Evolutionary conservation across 441 rosid genomes (phyloP), one percentile per base, ranked within the genome.

Genomic region (Aquilaria agallochum): DNA sequence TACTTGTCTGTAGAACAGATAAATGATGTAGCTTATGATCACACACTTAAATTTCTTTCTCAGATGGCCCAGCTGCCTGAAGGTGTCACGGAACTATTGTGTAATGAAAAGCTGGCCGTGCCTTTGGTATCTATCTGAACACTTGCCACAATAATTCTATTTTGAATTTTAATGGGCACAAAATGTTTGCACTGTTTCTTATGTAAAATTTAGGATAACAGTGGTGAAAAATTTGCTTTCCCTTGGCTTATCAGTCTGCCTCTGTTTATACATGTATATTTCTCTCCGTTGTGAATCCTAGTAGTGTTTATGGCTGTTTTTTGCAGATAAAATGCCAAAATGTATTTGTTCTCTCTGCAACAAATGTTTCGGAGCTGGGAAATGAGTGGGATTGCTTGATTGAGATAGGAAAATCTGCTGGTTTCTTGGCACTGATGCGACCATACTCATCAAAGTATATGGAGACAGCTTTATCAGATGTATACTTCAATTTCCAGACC

Each of bases 51-150:
- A 42, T 56, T 84, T 74, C 62, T 27, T 70, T 55, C 72, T 67
- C 85, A 94, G 96, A 94, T 94, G 96, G 96, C 96, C 73, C 84
- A 80, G 78, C 76, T 95, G 77, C 99, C 98, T 0, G 99, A 91
- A 82, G 95, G 96, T 53, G 87, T 89, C 66, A 88, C 99, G 27
- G 99, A 92, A 75, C 68, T 95, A 56, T 70, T 95, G 76, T 96
- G 87, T 78, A 96, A 95, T 68, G 88, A 92, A 72, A 83, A 76
- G 80, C 86, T 92, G 71, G 69, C 76, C 11, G 83, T 92, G 56
- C 98, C 99, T 70, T 70, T 89, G 89, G 99, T 92, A 82, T 45
- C 79, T 75, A 44, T 67, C 59, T 57, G 30, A 68, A 63, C 62
- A 62, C 75, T 64, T 56, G 34, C 32, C 9, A 15, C 45, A 20